Evolutionary conservation across 1,284 basidiomycete species (phyloP).

Genomic region (Malassezia furfur): DNA sequence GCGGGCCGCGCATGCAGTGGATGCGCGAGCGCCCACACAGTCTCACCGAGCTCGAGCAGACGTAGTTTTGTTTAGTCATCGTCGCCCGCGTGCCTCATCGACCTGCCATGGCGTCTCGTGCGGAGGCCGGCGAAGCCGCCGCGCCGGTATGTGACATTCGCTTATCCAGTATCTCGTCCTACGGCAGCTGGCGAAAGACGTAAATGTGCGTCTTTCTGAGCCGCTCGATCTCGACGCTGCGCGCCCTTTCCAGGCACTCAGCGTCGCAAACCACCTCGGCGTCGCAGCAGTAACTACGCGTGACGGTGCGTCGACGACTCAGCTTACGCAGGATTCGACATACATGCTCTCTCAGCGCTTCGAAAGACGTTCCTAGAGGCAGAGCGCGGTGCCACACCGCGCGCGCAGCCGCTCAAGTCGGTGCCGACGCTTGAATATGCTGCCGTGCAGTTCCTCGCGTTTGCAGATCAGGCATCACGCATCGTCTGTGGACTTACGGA

Average conservation of each 20-base stretch:
- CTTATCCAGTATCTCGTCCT: conserved; percentile 23
- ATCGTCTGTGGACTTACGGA: background rate
- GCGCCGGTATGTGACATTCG: conserved; percentile 12
- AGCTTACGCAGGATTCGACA: background rate
- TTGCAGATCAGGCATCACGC: conserved; percentile 5
- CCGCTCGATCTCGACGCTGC: conserved; percentile 17
- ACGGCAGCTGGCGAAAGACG: conserved; percentile 37
- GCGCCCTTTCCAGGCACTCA: background rate
- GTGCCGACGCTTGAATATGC: background rate
- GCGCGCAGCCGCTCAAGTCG: background rate
- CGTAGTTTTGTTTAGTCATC: conserved; percentile 4
- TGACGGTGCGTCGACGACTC: background rate
- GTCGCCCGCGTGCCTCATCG: background rate
- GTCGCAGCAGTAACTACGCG: background rate
- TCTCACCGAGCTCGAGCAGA: conserved; percentile 63
- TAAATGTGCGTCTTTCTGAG: conserved; percentile 37
- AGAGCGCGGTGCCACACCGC: conserved; percentile 15
- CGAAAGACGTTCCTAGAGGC: conserved; percentile 4
- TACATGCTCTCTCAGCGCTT: background rate
- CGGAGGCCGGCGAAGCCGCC: conserved; percentile 14
- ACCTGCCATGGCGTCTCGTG: conserved; percentile 9
- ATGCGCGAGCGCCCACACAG: conserved; percentile 71
- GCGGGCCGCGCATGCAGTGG: conserved; percentile 95
- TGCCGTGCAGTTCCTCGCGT: background rate
- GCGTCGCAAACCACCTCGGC: background rate